Percentiles rank a stretch among this genome's conserved stretches.
phyloP scores from a whole-genome alignment of 2,329 filamentous ascomycete genomes.

The Xylaria sp. region DNA sequence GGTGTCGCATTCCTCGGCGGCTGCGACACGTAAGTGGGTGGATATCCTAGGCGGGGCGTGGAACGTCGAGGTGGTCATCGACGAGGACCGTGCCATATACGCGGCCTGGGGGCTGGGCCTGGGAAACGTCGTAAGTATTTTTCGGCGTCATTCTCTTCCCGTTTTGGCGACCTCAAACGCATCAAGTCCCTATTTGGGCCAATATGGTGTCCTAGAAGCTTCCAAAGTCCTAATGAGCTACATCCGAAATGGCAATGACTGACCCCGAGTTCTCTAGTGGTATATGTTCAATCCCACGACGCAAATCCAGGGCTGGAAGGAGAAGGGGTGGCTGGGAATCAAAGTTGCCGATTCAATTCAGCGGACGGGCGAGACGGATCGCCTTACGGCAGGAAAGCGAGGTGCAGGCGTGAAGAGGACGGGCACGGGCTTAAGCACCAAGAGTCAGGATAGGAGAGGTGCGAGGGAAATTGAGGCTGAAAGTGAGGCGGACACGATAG shows the following conservation, averaged over 20 bases:
- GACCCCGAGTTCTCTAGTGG: conserved; percentile 37
- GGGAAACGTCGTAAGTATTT: background rate
- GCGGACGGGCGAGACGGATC: conserved; percentile 40
- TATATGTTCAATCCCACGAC: conserved; percentile 60
- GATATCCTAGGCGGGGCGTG: conserved; percentile 63
- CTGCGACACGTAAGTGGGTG: conserved; percentile 61
- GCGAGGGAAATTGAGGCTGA: conserved; percentile 42
- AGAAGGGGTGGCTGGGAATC: conserved; percentile 60
- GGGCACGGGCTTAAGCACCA: conserved; percentile 31
- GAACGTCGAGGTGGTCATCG: conserved; percentile 60
- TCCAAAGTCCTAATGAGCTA: background rate
- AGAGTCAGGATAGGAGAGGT: conserved; percentile 26
- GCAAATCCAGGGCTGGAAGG: conserved; percentile 58
- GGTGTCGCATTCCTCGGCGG: conserved; percentile 62
- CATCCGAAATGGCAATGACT: background rate
- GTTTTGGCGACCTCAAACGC: background rate
- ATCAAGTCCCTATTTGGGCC: too few species aligned
- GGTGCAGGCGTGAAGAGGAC: conserved; percentile 43
- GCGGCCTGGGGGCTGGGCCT: conserved; percentile 48
- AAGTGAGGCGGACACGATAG: conserved; percentile 46
- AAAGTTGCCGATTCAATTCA: conserved; percentile 55
- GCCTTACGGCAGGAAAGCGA: conserved; percentile 42
- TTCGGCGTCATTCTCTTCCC: background rate
- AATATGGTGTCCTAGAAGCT: too few species aligned
- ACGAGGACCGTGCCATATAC: conserved; percentile 62